Base-by-base conservation (phyloP, 495 filamentous ascomycete genomes). In the Pyrenopolyporus hunteri region DNA sequence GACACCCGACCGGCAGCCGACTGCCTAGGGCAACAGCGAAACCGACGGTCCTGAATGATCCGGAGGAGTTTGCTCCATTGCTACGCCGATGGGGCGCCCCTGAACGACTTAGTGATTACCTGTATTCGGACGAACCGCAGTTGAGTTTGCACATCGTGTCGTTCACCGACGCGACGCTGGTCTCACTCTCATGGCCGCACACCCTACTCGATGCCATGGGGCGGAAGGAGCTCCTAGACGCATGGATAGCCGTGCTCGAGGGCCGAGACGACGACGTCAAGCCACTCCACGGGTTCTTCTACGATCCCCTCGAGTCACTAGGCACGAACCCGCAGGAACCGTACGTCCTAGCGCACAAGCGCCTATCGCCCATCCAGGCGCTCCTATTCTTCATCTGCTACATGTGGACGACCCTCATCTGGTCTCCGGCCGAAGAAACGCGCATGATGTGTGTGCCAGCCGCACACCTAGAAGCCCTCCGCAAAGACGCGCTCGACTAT, bases 121-220 rank as follows among this genome's bases (percentile, higher is more conserved):
- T 80, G 14, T 68, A 71, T 43, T 49, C 59, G 3, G 77, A 82
- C 61, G 42, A 56, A 8, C 80, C 81, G 9, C 77, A 74, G 48
- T 60, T 83, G 13, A 71, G 72, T 10, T 64, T 84, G 3, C 80
- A 82, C 47, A 67, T 83, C 25, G 73, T 77, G 6, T 74, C 73
- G 0, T 82, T 84, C 48, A 63, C 66, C 13, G 76, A 84, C 59
- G 73, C 75, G 8, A 84, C 80, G 0, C 59, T 83, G 23, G 70
- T 83, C 22, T 70, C 71, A 9, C 52, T 83, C 16, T 62, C 63
- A 8, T 82, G 72, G 70, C 75, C 76, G n/a, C 82, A 84, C 59
- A 69, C 75, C 1, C 47, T 80, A 8, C 77, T 76, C 57, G 82
- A 84, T 49, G 79, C 69, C 2, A 72, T 80, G 65, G 79, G 76